These are phyloP conservation scores for Rosa multiflora DNA, from an alignment of 306 rosid species.

Conservation along the genomic window DNA sequence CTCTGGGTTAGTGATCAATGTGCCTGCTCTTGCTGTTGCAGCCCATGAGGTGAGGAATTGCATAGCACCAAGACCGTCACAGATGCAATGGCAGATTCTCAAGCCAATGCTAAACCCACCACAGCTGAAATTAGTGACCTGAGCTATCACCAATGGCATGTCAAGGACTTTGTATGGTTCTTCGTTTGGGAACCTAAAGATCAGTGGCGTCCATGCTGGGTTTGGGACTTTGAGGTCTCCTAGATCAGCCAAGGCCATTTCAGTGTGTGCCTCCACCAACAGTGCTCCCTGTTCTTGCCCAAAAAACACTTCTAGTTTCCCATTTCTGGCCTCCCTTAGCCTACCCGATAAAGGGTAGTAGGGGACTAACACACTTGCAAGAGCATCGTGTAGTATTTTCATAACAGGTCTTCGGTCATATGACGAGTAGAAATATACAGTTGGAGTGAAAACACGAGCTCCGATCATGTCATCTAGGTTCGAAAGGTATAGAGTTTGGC, in stretches of 20 bases:
- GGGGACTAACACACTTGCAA: constrained; percentile 75
- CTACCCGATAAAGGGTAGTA: constrained; percentile 85
- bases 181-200: constrained; percentile 71
- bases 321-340: constrained; percentile 65
- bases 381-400: constrained; percentile 46
- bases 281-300: constrained; percentile 72
- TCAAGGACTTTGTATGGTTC: constrained; percentile 82
- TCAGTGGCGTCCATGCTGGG: constrained; percentile 85
- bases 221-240: constrained; percentile 78
- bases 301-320: constrained; percentile 78
- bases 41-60: constrained; percentile 86
- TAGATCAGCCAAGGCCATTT: constrained; percentile 44
- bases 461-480: constrained; percentile 80
- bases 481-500: constrained; percentile 65
- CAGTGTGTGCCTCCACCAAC: constrained; percentile 68
- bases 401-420: constrained; percentile 32
- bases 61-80: constrained; percentile 96
- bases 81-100: constrained; percentile 89
- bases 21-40: constrained; percentile 59
- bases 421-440: constrained; percentile 61
- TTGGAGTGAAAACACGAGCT: constrained; percentile 82
- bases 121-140: constrained; percentile 64
- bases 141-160: constrained; percentile 90
- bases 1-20: constrained; percentile 42
- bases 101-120: constrained; percentile 94